These are phyloP conservation scores for Penicillium mononematosum DNA, from an alignment of 495 filamentous ascomycete genomes.

Conservation along the genomic window DNA sequence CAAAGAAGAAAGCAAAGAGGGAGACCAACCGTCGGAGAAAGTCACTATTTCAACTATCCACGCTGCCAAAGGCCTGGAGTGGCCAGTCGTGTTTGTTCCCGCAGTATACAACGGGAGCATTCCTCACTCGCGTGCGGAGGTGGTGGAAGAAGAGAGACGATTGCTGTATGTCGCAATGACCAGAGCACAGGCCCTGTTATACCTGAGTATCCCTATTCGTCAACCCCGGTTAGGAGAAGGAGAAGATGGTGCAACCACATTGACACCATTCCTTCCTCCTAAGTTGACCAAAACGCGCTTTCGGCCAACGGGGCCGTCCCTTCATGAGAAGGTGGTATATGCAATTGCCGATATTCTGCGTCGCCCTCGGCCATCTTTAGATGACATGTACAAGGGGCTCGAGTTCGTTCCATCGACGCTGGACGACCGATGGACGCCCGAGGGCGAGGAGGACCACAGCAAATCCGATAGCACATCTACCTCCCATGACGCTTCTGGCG, in stretches of 20 bases:
- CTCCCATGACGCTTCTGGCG: slow-evolving; percentile 17
- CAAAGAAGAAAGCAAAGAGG: slow-evolving; percentile 56
- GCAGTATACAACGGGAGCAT: slow-evolving; percentile 89
- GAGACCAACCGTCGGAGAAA: slow-evolving; percentile 49
- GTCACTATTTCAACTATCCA: slow-evolving; percentile 97
- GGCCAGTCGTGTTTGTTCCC: slow-evolving; percentile 96
- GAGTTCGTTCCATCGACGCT: slow-evolving; percentile 48
- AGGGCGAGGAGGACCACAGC: slow-evolving; percentile 51
- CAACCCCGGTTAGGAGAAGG: slow-evolving; percentile 60
- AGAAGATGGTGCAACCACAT: slow-evolving; percentile 42
- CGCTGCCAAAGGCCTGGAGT: slow-evolving; percentile 94
- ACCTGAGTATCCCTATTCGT: slow-evolving; percentile 76
- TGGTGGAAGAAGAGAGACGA: slow-evolving; percentile 84
- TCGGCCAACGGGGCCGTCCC: slow-evolving; percentile 55
- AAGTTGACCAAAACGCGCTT: slow-evolving; percentile 50
- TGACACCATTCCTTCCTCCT: slow-evolving; percentile 62
- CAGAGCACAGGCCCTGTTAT: slow-evolving; percentile 84
- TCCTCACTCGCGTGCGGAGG: slow-evolving; percentile 89
- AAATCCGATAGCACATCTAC: slow-evolving; percentile 29
- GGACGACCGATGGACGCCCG: slow-evolving; percentile 64
- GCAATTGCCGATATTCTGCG: slow-evolving; percentile 63
- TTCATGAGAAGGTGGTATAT: slow-evolving; percentile 54
- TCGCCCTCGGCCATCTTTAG: slow-evolving; percentile 50
- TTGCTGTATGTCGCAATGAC: slow-evolving; percentile 99
- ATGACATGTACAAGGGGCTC: slow-evolving; percentile 47